These are phyloP conservation scores for Paecilomyces dactylethromorphus DNA, from an alignment of 2,329 filamentous ascomycete species.

Conservation along the genomic window DNA sequence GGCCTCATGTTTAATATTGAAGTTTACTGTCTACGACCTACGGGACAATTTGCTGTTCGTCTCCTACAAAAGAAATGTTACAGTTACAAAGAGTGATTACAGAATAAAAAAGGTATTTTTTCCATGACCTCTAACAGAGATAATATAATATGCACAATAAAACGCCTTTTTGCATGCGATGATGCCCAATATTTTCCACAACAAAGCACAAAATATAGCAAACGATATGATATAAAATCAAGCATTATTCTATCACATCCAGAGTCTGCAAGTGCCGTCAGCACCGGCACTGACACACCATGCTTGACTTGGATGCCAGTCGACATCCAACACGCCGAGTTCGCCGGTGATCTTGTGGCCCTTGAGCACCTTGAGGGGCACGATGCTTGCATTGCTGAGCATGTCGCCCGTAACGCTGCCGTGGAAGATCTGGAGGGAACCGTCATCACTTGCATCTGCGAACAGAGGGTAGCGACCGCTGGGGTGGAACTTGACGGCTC, in stretches of 20 bases:
- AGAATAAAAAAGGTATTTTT: neutral
- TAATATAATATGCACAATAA: conserved; percentile 3
- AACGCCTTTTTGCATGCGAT: conserved; percentile 1
- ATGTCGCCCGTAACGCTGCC: conserved; percentile 90
- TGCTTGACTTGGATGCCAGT: conserved; percentile 91
- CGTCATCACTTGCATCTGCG: conserved; percentile 91
- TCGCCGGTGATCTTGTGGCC: conserved; percentile 83
- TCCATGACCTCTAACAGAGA: neutral
- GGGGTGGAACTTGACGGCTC: conserved; percentile 80
- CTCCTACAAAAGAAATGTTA: no score
- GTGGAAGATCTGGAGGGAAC: conserved; percentile 91
- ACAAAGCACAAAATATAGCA: neutral
- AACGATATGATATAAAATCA: neutral
- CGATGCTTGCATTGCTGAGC: conserved; percentile 94
- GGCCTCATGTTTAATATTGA: no score
- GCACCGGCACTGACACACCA: conserved; percentile 94
- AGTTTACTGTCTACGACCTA: no score
- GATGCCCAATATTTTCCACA: neutral
- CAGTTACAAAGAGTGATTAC: neutral
- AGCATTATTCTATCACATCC: conserved; percentile 53
- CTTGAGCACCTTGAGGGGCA: conserved; percentile 86
- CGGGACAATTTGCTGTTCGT: no score
- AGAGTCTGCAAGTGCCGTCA: conserved; percentile 86
- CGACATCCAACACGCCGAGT: conserved; percentile 84
- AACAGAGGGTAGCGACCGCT: conserved; percentile 74